Base-by-base conservation (phyloP, 192 early-diverging fungal species). In the Backusella liffmaniae region DNA sequence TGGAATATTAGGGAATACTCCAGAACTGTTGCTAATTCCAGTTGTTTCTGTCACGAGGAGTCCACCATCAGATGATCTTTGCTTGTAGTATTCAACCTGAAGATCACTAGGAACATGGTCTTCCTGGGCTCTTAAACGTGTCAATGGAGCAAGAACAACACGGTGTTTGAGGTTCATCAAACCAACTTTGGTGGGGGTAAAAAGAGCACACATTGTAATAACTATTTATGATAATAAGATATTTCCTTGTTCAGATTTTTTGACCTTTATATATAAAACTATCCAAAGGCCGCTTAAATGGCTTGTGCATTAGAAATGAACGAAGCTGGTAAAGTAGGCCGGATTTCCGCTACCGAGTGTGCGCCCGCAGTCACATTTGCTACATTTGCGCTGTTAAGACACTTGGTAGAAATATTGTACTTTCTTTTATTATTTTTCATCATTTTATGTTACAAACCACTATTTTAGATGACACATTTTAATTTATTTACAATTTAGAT, bases 31-130 rank as follows among this genome's bases (percentile, higher is more conserved):
- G 23, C 59, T 70, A 35, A 79, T 76, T 13, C 37, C 30, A 1
- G 73, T 75, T 59, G 79, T 74, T 44, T 80, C 79, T 29, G 74
- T 76, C 0, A 80, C 56, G 26, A 79, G 15, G 9, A 79, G 21
- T 8, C 77, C 77, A 41, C 77, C 66, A 1, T 67, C 29, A 15
- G 32, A 35, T 67, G 79, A 70, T 34, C 79, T 69, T 72, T 80
- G 79, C 1, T 18, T 37, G 49, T 80, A 80, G 49, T 80, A 76
- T 34, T 75, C 70, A 9, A 44, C 44, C 26, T 72, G 16, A 1
- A 66, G 12, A 37, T 59, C 41, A 30, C 23, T 80, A 13, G 79
- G 79, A 37, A 65, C 65, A 56, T 51, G 70, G 15, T 74, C 15
- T 5, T 72, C n/a, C 1, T 13, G 8, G 23, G 13, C 46, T 26